Conservation (phyloP, 129 eudicot genomes). For the Logfia minima region DNA sequence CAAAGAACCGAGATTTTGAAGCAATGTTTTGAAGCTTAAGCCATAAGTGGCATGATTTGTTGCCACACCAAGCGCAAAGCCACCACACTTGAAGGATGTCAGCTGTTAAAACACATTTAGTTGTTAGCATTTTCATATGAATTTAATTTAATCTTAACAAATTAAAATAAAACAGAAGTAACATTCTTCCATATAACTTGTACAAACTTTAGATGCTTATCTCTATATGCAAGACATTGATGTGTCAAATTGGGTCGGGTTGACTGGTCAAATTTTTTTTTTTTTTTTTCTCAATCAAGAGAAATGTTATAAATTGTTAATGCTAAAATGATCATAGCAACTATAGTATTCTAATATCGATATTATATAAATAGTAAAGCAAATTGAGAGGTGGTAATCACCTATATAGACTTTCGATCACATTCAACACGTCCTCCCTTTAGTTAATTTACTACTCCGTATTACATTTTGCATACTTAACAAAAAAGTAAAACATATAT, state of each 20-base stretch:
- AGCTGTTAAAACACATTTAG: conserved; percentile 40
- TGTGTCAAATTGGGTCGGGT: not conserved
- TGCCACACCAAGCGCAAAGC: conserved; percentile 70
- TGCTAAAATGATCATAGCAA: too few species aligned
- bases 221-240: not conserved
- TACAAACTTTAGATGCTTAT: not conserved
- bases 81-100: conserved; percentile 87
- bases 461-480: too few species aligned
- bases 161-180: not conserved
- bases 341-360: too few species aligned
- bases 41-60: conserved; percentile 81
- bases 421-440: too few species aligned
- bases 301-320: too few species aligned
- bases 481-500: too few species aligned
- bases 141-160: not conserved
- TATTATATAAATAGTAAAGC: too few species aligned
- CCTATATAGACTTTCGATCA: too few species aligned
- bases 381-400: too few species aligned
- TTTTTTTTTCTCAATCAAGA: too few species aligned
- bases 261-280: too few species aligned
- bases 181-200: not conserved
- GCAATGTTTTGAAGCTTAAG: conserved; percentile 58
- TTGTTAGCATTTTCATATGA: not conserved
- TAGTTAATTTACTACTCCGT: too few species aligned
- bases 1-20: conserved; percentile 65